A percentile compares a stretch with the other conserved stretches of the same genome.
These are phyloP conservation scores for Cutaneotrichosporon dermatis DNA, from an alignment of 1,284 basidiomycete species.

Conservation along the genomic window DNA sequence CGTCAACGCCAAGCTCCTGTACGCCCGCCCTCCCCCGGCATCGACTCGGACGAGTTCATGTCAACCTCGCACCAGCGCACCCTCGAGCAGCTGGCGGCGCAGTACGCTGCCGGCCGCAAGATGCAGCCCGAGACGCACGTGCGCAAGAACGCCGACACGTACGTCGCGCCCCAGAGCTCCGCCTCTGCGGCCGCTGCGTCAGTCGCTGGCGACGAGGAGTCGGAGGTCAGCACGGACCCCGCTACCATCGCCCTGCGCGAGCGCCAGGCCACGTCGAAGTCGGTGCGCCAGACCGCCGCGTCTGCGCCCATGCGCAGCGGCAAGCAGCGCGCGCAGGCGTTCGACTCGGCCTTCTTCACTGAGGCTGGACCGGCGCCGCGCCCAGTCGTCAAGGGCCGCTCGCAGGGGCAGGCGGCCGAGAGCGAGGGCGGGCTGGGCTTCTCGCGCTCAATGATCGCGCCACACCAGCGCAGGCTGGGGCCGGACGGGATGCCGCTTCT, in stretches of 20 bases:
- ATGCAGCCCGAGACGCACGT: constrained; percentile 80
- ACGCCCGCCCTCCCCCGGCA: constrained; percentile 77
- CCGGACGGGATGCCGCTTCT: constrained; percentile 65
- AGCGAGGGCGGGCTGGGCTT: constrained; percentile 57
- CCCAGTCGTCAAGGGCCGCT: constrained; percentile 61
- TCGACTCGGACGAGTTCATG: constrained; percentile 73
- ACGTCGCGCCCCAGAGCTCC: constrained; percentile 51
- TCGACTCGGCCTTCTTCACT: constrained; percentile 84
- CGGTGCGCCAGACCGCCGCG: constrained; percentile 37
- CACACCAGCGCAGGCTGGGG: constrained; percentile 73
- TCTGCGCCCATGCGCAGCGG: constrained; percentile 42
- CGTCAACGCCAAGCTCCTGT: constrained; percentile 89
- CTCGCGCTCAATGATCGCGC: constrained; percentile 62
- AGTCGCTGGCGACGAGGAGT: not conserved
- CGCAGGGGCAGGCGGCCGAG: constrained; percentile 43
- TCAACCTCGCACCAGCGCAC: constrained; percentile 62
- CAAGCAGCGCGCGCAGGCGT: constrained; percentile 56
- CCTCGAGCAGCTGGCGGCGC: constrained; percentile 54
- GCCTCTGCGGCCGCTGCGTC: not conserved
- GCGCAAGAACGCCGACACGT: constrained; percentile 74
- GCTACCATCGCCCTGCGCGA: constrained; percentile 3
- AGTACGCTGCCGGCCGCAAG: constrained; percentile 60
- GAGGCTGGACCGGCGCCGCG: constrained; percentile 56
- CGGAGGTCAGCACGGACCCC: not conserved
- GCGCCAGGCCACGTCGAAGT: constrained; percentile 11